These are phyloP conservation scores for Plantago elongata DNA, from an alignment of 257 asterid genomes.

Conservation along the genomic window DNA sequence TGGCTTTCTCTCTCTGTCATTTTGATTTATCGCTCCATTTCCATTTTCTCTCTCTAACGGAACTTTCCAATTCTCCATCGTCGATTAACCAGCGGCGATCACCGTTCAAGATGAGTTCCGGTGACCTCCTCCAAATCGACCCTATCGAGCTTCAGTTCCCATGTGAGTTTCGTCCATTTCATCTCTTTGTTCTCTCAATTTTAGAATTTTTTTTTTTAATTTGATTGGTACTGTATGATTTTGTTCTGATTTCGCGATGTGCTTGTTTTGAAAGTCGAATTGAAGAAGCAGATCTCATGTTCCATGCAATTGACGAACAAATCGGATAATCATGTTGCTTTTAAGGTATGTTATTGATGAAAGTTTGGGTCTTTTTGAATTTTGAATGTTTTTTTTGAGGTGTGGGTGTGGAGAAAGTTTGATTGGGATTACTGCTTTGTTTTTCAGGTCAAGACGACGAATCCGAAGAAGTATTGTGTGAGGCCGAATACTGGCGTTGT, in stretches of 20 bases:
- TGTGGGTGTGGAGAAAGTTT: neutral
- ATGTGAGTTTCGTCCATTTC: neutral
- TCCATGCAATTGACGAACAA: constrained; percentile 60
- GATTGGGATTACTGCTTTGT: neutral
- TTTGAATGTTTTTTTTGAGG: neutral
- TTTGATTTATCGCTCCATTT: constrained; percentile 1
- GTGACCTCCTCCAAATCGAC: constrained; percentile 40
- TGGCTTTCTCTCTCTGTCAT: neutral
- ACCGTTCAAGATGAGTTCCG: constrained; percentile 27
- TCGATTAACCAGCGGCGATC: constrained; percentile 1
- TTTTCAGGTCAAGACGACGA: constrained; percentile 93
- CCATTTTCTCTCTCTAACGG: constrained; percentile 5
- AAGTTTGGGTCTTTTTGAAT: no score
- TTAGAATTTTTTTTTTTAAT: constrained; percentile 12
- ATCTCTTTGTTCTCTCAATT: neutral
- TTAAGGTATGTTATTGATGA: constrained; percentile 41
- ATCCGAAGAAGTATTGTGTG: constrained; percentile 96
- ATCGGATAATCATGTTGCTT: constrained; percentile 61
- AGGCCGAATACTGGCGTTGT: constrained; percentile 96
- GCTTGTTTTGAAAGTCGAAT: constrained; percentile 45
- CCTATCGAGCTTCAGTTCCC: constrained; percentile 46
- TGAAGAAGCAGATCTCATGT: constrained; percentile 81
- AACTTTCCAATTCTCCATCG: neutral
- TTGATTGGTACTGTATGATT: constrained; percentile 15
- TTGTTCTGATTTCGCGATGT: constrained; percentile 14